These are phyloP conservation scores for Leccinum rimulosum DNA, from an alignment of 768 basidiomycete species.

Conservation along the genomic window DNA sequence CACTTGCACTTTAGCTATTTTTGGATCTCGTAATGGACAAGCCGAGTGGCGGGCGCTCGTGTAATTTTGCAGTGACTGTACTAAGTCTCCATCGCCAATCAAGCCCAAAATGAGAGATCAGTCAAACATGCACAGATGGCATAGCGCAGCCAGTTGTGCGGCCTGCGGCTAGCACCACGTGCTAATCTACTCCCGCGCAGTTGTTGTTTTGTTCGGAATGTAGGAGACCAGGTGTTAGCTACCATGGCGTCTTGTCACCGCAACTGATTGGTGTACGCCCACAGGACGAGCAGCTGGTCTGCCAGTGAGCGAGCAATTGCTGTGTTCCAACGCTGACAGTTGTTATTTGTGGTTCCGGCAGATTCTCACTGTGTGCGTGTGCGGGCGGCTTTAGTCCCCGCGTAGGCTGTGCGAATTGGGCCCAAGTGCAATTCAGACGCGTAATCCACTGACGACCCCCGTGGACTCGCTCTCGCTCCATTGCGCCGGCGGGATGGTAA, in stretches of 20 bases:
- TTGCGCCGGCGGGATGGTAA: not conserved
- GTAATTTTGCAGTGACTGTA: constrained; percentile 3
- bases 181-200: constrained; percentile 11
- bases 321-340: constrained; percentile 19
- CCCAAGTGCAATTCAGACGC: not conserved
- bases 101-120: constrained; percentile 16
- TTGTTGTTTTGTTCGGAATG: constrained; percentile 16
- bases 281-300: not conserved
- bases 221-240: not conserved
- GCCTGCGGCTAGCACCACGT: constrained; percentile 17
- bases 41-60: constrained; percentile 9
- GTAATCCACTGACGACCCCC: not conserved
- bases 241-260: not conserved
- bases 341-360: constrained; percentile 14
- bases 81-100: constrained; percentile 22
- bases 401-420: constrained; percentile 19
- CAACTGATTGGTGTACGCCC: not conserved
- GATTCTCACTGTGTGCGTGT: constrained; percentile 24
- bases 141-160: not conserved
- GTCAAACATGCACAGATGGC: constrained; percentile 11
- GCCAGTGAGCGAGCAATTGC: constrained; percentile 9
- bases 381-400: constrained; percentile 23
- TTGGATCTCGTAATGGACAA: constrained; percentile 5
- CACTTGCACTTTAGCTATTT: constrained; percentile 13
- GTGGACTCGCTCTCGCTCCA: not conserved